Evolutionary conservation across 2,329 filamentous ascomycete genomes (phyloP).

Genomic region (Pseudopithomyces chartarum): DNA sequence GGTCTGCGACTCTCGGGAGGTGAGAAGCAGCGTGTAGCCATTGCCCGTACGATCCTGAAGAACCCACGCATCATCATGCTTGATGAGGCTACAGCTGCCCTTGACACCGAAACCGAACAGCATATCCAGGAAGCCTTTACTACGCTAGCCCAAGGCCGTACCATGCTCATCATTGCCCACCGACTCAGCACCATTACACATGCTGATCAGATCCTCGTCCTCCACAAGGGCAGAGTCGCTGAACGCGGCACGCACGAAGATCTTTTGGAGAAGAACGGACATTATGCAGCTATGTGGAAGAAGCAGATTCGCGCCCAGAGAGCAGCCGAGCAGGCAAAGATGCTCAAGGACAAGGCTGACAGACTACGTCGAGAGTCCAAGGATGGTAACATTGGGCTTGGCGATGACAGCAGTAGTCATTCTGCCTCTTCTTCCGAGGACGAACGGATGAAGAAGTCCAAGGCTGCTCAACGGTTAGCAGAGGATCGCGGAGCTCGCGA

Average conservation of each 20-base stretch:
- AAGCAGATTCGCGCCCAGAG: slow-evolving; percentile 58
- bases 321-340: slow-evolving; percentile 55
- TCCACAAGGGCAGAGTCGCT: slow-evolving; percentile 58
- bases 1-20: slow-evolving; percentile 86
- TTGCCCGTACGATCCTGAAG: slow-evolving; percentile 91
- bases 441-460: slow-evolving; percentile 34
- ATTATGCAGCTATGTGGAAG: slow-evolving; percentile 58
- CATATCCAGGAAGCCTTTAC: slow-evolving; percentile 88
- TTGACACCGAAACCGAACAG: slow-evolving; percentile 91
- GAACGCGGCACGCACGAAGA: slow-evolving; percentile 59
- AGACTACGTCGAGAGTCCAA: slow-evolving; percentile 55
- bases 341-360: slow-evolving; percentile 57
- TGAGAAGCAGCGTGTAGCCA: slow-evolving; percentile 92
- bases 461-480: slow-evolving; percentile 10
- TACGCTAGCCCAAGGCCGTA: slow-evolving; percentile 81
- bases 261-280: slow-evolving; percentile 51
- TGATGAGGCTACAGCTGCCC: slow-evolving; percentile 88
- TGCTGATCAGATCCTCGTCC: slow-evolving; percentile 61
- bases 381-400: slow-evolving; percentile 42
- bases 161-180: slow-evolving; percentile 92
- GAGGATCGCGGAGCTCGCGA: slow-evolving; percentile 5
- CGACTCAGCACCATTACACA: slow-evolving; percentile 61
- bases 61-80: slow-evolving; percentile 89
- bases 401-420: slow-evolving; percentile 47
- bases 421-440: slow-evolving; percentile 39